Conservation (phyloP, 768 basidiomycete genomes). For the Boletus rubescentipes region DNA sequence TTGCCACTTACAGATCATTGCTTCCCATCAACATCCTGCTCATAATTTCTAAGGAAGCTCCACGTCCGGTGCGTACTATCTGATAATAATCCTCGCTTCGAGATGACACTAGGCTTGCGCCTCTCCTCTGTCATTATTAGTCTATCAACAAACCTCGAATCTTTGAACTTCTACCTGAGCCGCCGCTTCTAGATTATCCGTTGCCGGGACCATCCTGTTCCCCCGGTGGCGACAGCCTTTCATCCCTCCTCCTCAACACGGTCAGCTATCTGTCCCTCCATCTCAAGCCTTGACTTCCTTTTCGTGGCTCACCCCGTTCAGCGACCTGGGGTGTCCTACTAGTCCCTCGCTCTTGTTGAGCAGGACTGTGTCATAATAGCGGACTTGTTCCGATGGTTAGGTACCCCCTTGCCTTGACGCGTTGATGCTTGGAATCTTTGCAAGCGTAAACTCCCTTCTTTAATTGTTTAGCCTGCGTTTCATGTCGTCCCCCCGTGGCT, state of each 20-base stretch:
- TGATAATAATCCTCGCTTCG: constrained; percentile 35
- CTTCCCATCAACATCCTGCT: constrained; percentile 39
- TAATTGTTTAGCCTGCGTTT: background rate
- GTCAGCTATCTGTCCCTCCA: constrained; percentile 28
- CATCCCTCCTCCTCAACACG: no score
- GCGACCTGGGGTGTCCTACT: constrained; percentile 56
- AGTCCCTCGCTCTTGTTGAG: constrained; percentile 52
- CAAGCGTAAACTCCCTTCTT: background rate
- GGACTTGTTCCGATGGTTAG: constrained; percentile 40
- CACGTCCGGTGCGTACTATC: no score
- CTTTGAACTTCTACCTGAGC: no score
- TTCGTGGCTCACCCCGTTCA: constrained; percentile 58
- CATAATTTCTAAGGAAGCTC: constrained; percentile 45
- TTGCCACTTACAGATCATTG: constrained; percentile 33
- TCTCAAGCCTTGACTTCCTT: constrained; percentile 49
- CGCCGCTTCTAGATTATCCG: no score
- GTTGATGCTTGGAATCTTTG: no score
- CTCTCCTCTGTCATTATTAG: constrained; percentile 31
- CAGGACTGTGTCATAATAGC: constrained; percentile 49
- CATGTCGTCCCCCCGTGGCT: background rate
- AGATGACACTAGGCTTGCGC: constrained; percentile 39
- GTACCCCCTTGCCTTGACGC: no score
- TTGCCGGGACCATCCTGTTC: constrained; percentile 18
- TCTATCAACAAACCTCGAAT: no score
- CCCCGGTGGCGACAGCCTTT: constrained; percentile 40